Evolutionary conservation across 2,329 filamentous ascomycete genomes (phyloP), one percentile per base, ranked within the genome.

Genomic region (Aspergillus phoenicis): DNA sequence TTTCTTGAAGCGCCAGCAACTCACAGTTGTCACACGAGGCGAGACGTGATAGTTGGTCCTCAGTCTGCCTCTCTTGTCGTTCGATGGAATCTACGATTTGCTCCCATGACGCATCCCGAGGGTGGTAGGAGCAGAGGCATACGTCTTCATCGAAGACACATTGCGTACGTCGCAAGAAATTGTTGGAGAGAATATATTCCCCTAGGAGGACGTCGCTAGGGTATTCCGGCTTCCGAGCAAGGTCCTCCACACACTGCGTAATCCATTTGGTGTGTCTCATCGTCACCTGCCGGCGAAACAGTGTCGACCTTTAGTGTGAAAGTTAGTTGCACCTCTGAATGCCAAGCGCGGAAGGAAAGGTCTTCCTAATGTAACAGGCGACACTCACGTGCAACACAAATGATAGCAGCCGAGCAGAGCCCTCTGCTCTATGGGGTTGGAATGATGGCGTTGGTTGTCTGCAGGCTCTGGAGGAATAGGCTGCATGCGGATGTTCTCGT

Each of bases 241-340:
- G 41, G 4, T 41, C 24, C 3, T 47, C 22, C 11, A 56, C 54
- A 28, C 60, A 64, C 7, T 58, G 52, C 7, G 59, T 7, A n/a
- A 64, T 59, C 60, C 60, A 64, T 17, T 30, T 43, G 8, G 62
- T 61, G 28, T 61, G 17, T 26, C 39, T 57, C 62, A 64, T 62
- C 6, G 39, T 54, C 28, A 64, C 24, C 20, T 64, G 58, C 17
- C 52, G 54, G 15, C 58, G 58, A 20, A 64, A 62, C 26, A 60
- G 30, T 2, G 62, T 62, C 4, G 55, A 57, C 7, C 62, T 64
- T 17, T 5, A 1, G 8, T 24, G 1, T 22, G 13, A 2, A 11
- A 8, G 15, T 55, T 30, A 55, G 43, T 17, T 26, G n/a, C 5
- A 22, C 6, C 20, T 8, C 7, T 13, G 10, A 8, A 28, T 4